Evolutionary conservation across 768 basidiomycete genomes (phyloP).

Genomic region (Xanthoconium stramineum): DNA sequence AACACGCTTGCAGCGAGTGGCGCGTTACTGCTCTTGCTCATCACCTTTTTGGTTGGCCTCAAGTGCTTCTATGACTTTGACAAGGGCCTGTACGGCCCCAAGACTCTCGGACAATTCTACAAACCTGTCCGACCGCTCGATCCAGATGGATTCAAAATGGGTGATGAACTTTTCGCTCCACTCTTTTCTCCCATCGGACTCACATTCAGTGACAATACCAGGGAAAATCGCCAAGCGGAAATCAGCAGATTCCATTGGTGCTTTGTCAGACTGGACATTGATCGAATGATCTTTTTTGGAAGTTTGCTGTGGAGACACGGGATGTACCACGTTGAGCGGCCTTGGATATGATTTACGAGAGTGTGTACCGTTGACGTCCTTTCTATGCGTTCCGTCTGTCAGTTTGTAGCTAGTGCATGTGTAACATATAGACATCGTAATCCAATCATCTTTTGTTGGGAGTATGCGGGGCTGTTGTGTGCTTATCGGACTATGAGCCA

Average conservation of each 20-base stretch:
- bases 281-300: conserved; percentile 53
- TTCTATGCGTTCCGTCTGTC: no score
- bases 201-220: conserved; percentile 36
- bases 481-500: no score
- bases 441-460: no score
- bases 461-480: no score
- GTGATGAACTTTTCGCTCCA: conserved; percentile 32
- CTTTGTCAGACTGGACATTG: conserved; percentile 62
- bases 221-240: conserved; percentile 46
- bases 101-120: conserved; percentile 65
- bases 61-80: conserved; percentile 83
- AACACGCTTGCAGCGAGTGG: conserved; percentile 52
- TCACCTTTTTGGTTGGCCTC: conserved; percentile 71
- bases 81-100: conserved; percentile 67
- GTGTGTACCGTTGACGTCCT: no score
- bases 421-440: no score
- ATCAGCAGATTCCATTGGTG: conserved; percentile 40
- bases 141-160: conserved; percentile 26
- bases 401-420: no score
- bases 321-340: no score
- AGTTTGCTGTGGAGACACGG: neutral
- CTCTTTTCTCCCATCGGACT: conserved; percentile 36
- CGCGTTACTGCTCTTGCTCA: conserved; percentile 69
- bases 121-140: conserved; percentile 29
- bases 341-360: no score